A percentile compares a stretch with the other conserved stretches of the same genome.
Conservation (phyloP, 108 stramenopile genomes). For the Nannochloropsis gaditana region DNA sequence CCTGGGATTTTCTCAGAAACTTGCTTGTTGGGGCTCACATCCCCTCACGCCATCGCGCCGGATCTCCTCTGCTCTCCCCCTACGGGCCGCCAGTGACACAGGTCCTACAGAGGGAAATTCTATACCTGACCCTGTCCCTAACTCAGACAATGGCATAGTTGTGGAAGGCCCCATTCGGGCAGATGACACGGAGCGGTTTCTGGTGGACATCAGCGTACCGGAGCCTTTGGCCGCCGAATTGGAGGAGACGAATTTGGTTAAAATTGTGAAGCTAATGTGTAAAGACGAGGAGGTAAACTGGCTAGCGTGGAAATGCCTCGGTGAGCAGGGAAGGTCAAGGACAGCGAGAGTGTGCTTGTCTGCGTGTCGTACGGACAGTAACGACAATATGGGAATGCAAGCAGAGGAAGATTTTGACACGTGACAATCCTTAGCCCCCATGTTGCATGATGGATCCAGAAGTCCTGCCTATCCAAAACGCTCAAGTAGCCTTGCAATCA, state of each 20-base stretch:
- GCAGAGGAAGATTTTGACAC: too few species aligned
- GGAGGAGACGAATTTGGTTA: slow-evolving; percentile 18
- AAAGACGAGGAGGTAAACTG: slow-evolving; percentile 78
- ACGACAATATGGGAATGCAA: too few species aligned
- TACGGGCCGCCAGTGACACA: background rate
- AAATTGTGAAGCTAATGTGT: slow-evolving; percentile 62
- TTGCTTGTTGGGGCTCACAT: background rate
- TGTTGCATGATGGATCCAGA: background rate
- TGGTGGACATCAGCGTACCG: background rate
- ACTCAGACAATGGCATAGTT: background rate
- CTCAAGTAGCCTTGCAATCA: background rate
- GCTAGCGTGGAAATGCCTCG: slow-evolving; percentile 88
- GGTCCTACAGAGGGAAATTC: background rate
- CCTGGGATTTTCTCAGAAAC: background rate
- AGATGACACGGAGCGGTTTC: background rate
- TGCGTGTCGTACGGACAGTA: too few species aligned
- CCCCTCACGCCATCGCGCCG: background rate
- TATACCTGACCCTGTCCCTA: background rate
- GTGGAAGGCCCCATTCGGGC: background rate
- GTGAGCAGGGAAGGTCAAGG: slow-evolving; percentile 57
- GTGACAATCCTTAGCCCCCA: too few species aligned
- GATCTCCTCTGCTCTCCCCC: background rate
- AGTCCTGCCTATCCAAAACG: background rate
- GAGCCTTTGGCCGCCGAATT: background rate
- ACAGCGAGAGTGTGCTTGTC: too few species aligned